These are phyloP conservation scores for Paraphoma sp. DNA, from an alignment of 2,329 filamentous ascomycete species.

Conservation along the genomic window DNA sequence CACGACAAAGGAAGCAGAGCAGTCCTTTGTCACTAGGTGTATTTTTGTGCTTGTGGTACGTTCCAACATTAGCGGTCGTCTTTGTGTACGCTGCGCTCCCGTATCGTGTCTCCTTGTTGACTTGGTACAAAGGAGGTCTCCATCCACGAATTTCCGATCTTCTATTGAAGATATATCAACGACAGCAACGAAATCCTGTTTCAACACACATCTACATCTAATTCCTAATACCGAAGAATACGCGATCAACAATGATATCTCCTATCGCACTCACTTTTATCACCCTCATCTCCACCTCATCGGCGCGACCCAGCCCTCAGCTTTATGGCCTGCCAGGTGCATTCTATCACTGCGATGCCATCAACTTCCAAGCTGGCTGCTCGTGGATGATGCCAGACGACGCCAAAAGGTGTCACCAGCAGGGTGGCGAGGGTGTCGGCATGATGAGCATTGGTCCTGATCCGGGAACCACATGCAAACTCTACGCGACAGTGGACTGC, in stretches of 20 bases:
- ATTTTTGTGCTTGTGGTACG: slow-evolving; percentile 7
- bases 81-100: slow-evolving; percentile 1
- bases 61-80: background rate
- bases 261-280: slow-evolving; percentile 12
- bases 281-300: slow-evolving; percentile 10
- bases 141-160: slow-evolving; percentile 15
- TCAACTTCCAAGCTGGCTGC: slow-evolving; percentile 38
- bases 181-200: background rate
- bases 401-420: slow-evolving; percentile 26
- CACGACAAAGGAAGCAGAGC: slow-evolving; percentile 25
- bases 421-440: slow-evolving; percentile 24
- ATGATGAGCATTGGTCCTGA: slow-evolving; percentile 42
- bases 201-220: slow-evolving; percentile 4
- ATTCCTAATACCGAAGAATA: slow-evolving; percentile 3
- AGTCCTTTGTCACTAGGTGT: slow-evolving; percentile 19
- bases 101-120: background rate
- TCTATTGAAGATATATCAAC: slow-evolving; percentile 5
- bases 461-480: slow-evolving; percentile 33
- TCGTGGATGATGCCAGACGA: slow-evolving; percentile 33
- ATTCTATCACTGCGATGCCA: slow-evolving; percentile 39
- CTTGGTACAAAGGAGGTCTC: slow-evolving; percentile 1
- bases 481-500: slow-evolving; percentile 33
- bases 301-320: slow-evolving; percentile 21
- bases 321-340: slow-evolving; percentile 44
- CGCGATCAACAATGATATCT: slow-evolving; percentile 6